Evolutionary conservation across 2,329 filamentous ascomycete genomes (phyloP), one percentile per base, ranked within the genome.

Genomic region (Verticillium klebahnii): DNA sequence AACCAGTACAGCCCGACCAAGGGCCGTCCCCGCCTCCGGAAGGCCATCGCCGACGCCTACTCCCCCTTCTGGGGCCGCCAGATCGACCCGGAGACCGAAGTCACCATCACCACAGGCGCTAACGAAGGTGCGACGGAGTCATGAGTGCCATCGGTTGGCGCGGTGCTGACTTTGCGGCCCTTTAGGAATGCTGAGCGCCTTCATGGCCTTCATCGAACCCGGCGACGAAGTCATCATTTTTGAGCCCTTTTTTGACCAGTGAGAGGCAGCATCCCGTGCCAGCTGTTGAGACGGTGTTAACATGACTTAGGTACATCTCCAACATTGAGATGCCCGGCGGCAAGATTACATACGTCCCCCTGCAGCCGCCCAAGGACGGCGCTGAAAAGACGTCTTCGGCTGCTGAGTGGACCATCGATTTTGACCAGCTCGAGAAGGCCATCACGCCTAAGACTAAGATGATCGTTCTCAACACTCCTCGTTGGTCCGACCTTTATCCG

Each of bases 321-420:
- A 99, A 99, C 77, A 98, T 99, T 66, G 91, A 97, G 76, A 98
- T 99, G 93, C 89, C 95, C 1, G 95, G 95, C 59, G 95, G 95
- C 67, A 96, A 89, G 73, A 92, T 98, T 66, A 89, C 94, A 68
- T 98, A 97, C 73, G 94, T 98, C 29, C 93, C 95, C n/a, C 82
- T 99, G 73, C 91, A 95, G 65, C 94, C 95, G 32, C 95, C 95
- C 11, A 83, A 85, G 66, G 88, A 92, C 56, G 95, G 95, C 58
- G 89, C 87, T 5, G 86, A 82, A 45, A 85, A 88, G 75, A 96
- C 91, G 0, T 92, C 92, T 0, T 93, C 92, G 5, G 93, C 95
- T 1, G 87, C 86, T 3, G 91, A 97, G 68, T 99, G 95, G 95
- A 87, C 83, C 2, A 84, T 99, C 60, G 88, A 98, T 76, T 91